Base-by-base conservation (phyloP, 345 rosid genomes). In the Lepidium aucheri region DNA sequence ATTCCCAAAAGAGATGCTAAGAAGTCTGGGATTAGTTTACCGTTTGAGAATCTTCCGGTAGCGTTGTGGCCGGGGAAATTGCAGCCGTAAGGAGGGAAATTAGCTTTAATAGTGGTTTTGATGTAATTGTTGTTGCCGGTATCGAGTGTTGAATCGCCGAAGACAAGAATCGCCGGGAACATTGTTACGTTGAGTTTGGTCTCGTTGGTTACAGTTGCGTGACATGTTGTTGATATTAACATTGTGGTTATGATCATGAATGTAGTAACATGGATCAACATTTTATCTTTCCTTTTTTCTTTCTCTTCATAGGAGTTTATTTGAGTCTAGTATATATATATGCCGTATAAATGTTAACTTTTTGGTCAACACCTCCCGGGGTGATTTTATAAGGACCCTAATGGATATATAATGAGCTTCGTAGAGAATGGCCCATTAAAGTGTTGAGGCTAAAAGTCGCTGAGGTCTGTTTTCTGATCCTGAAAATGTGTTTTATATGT, bases 1-100 rank as follows among this genome's bases (percentile, higher is more conserved):
- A 74, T 74, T 18, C 70, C 74, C 36, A 74, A 32, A 15, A 59
- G 67, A 9, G 72, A 30, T 15, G 69, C 74, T 0, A 68, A 47
- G 46, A 75, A 55, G 67, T 75, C 78, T 0, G 78, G 63, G 8
- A 70, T 49, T 44, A 75, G 70, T 50, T 38, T 69, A 7, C 78
- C 78, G 57, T 75, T 75, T 6, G 75, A 68, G 54, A 75, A 75
- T 75, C 78, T 69, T 43, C 78, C 78, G 18, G 78, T 69, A 10
- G 78, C 74, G 20, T 55, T 51, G 8, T n/a, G 26, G 35, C 71
- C 71, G 18, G 69, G 74, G 32, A 69, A 75, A 14, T 75, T 53
- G 53, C 60, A 33, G 9, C 78, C 78, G 67, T 75, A 75, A 32
- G 78, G 78, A 40, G 70, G 75, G 42, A 69, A 69, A 43, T 63